Conservation (phyloP, 2,329 filamentous ascomycete species). For the Aspergillus sp. region DNA sequence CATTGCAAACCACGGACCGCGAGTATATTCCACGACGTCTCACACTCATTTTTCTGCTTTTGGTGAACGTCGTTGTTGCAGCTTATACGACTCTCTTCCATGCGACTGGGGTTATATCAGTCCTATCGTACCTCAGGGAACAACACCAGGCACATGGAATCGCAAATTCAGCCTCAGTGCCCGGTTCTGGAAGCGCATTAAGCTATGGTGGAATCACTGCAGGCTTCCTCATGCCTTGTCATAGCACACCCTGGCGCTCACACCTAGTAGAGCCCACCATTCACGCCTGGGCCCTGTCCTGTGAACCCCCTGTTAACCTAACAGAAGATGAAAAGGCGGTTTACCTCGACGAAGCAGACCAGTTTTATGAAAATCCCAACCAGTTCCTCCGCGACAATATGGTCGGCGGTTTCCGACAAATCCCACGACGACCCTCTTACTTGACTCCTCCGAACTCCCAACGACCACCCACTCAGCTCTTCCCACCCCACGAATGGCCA, state of each 20-base stretch:
- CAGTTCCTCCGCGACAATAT: constrained; percentile 60
- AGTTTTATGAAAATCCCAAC: constrained; percentile 72
- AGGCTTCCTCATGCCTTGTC: constrained; percentile 91
- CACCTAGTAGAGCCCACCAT: constrained; percentile 76
- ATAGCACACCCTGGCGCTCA: constrained; percentile 92
- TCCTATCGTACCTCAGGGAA: constrained; percentile 72
- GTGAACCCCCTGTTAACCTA: constrained; percentile 80
- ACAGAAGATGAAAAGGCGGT: constrained; percentile 56
- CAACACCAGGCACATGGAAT: constrained; percentile 61
- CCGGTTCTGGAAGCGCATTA: neutral
- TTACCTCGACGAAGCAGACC: constrained; percentile 88
- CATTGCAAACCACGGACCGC: constrained; percentile 33
- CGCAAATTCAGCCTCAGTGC: neutral
- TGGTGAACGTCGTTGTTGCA: constrained; percentile 69
- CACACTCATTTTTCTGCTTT: constrained; percentile 59
- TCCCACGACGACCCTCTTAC: constrained; percentile 37
- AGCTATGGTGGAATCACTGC: constrained; percentile 48
- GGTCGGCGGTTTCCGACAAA: constrained; percentile 36
- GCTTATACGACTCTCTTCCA: constrained; percentile 74
- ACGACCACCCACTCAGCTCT: constrained; percentile 1
- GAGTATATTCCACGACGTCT: constrained; percentile 47
- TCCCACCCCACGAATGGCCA: constrained; percentile 43
- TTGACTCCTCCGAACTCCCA: constrained; percentile 1
- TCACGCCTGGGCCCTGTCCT: constrained; percentile 79
- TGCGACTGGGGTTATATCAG: constrained; percentile 74